A percentile compares a stretch with the other conserved stretches of the same genome.
phyloP scores from a whole-genome alignment of 495 filamentous ascomycete genomes.

The Melanomma pulvis-pyrius region DNA sequence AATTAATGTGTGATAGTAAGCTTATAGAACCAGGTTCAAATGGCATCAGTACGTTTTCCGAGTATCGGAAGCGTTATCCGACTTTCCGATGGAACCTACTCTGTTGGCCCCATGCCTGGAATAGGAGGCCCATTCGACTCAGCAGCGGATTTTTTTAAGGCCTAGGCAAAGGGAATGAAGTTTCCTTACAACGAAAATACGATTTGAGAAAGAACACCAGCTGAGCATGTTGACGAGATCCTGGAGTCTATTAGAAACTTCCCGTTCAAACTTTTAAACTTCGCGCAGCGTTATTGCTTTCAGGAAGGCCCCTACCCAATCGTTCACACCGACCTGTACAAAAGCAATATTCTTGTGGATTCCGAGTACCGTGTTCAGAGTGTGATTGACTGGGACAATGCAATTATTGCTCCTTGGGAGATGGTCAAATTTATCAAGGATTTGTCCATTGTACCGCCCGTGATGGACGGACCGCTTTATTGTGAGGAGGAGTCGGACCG shows the following conservation, averaged over 20 bases:
- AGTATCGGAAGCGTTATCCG: conserved; percentile 6
- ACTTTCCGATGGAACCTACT: conserved; percentile 15
- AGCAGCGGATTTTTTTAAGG: conserved; percentile 9
- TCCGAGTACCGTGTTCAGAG: conserved; percentile 12
- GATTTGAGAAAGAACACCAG: conserved; percentile 4
- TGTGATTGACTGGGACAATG: conserved; percentile 16
- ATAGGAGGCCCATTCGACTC: conserved; percentile 9
- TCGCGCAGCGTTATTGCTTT: conserved; percentile 4
- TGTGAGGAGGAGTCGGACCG: conserved; percentile 2
- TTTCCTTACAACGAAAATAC: conserved; percentile 11
- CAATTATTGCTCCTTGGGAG: conserved; percentile 18
- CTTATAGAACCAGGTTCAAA: conserved; percentile 11
- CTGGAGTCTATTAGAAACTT: conserved; percentile 15
- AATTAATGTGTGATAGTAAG: conserved; percentile 12
- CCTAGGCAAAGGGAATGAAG: conserved; percentile 5
- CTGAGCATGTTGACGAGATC: conserved; percentile 10
- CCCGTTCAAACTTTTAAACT: conserved; percentile 8
- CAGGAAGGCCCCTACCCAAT: conserved; percentile 12
- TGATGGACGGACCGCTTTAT: conserved; percentile 16
- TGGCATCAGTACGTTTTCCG: conserved; percentile 10
- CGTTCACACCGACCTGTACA: conserved; percentile 10
- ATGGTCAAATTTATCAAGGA: conserved; percentile 19
- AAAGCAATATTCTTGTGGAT: conserved; percentile 22
- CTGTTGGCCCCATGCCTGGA: conserved; percentile 11
- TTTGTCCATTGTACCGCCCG: conserved; percentile 11